Evolutionary conservation across 352 stramenopile species (phyloP), one percentile per base, ranked within the genome.

Genomic region (Phytophthora macrochlamydospora): DNA sequence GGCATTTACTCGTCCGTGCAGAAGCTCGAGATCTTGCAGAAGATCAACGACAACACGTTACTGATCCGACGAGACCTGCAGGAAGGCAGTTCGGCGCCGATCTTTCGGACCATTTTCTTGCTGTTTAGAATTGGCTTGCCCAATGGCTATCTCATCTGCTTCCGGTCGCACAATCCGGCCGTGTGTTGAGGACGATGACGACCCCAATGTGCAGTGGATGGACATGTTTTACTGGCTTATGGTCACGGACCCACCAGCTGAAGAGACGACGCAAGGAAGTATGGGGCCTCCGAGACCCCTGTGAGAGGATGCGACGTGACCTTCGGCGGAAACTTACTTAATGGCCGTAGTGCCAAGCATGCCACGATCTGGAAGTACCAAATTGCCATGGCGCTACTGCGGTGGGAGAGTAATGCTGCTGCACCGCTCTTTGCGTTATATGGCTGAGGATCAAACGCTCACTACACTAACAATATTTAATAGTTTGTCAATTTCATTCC

Each of bases 211-310:
- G 42, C 79, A 90, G 67, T 91, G 82, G 85, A 87, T 93, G 79
- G 82, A 91, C 24, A 90, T 89, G 78, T 90, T 85, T 31, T 89
- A 89, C 72, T 93, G 85, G 85, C 78, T 91, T 42, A 82, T 86
- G 77, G 75, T 93, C 53, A 82, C 77, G 2, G 81, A 87, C 51
- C 66, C 74, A 37, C 65, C 54, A 1, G 57, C 40, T 1, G 59
- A 83, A 45, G 56, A 67, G 38, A 48, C 8, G 18, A 14, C 49
- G 24, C 51, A 64, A 51, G 45, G 33, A 14, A 14, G 58, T 38
- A 51, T 64, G n/a, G 69, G 69, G 4, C 60, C 69, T 0, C 35
- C 33, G 11, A 63, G 46, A n/a, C 61, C 73, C 67, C 62, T 2
- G 52, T 59, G 30, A 53, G 37, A 46, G 68, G 71, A 6, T 89